Conservation (phyloP, 139 green algal genomes). For the Pseudopediastrum boryanum region DNA sequence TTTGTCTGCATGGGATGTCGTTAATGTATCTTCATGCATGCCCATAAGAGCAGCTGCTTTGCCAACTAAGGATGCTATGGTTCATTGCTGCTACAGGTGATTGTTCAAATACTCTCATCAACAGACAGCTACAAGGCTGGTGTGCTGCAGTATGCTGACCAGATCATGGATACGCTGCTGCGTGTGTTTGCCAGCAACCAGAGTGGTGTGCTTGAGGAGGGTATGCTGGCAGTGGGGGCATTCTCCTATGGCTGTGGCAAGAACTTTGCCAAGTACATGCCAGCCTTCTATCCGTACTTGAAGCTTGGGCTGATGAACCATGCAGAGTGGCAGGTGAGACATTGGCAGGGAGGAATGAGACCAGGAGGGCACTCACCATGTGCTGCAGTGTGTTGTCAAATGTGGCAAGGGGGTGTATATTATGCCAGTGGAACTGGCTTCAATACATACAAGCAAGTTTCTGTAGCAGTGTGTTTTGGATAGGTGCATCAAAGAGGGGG, state of each 20-base stretch:
- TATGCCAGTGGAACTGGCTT: too few relatives aligned
- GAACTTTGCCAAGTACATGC: conserved; percentile 95
- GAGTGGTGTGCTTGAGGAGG: conserved; percentile 89
- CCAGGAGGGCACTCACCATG: not conserved
- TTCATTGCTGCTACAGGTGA: conserved; percentile 52
- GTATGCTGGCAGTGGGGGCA: conserved; percentile 91
- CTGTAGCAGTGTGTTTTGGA: too few relatives aligned
- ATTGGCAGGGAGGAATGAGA: not conserved
- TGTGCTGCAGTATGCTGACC: conserved; percentile 80
- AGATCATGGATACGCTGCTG: conserved; percentile 82
- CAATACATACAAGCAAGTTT: too few relatives aligned
- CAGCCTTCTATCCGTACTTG: conserved; percentile 84
- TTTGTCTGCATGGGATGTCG: too few relatives aligned
- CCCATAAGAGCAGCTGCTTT: too few relatives aligned
- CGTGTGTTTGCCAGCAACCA: conserved; percentile 44
- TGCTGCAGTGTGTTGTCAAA: not conserved
- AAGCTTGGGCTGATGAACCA: conserved; percentile 87
- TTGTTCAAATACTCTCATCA: conserved; percentile 86
- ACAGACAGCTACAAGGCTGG: conserved; percentile 69
- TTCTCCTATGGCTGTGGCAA: conserved; percentile 80
- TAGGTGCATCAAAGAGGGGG: too few relatives aligned
- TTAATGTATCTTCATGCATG: too few relatives aligned
- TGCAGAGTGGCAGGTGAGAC: conserved; percentile 72
- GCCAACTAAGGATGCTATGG: not conserved
- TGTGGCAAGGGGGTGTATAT: too few relatives aligned